Percentiles rank a stretch among this genome's conserved stretches.
phyloP scores from a whole-genome alignment of 2,329 filamentous ascomycete genomes.

The Lasiodiplodia sp. region DNA sequence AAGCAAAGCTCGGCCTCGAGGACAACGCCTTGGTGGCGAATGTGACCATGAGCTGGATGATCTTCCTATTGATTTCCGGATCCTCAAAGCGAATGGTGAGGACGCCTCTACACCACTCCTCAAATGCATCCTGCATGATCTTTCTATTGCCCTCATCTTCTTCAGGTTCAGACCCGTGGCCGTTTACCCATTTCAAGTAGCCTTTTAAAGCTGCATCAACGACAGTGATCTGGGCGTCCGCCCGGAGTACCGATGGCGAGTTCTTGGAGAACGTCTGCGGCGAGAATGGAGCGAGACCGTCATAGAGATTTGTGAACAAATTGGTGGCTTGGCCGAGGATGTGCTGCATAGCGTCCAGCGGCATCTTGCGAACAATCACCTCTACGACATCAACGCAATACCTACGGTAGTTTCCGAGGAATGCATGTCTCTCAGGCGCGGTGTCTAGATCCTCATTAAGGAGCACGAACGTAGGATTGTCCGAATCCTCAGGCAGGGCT shows the following conservation, averaged over 20 bases:
- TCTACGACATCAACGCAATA: conserved; percentile 91
- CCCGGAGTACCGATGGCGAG: conserved; percentile 75
- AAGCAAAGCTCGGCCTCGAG: conserved; percentile 79
- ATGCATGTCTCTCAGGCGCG: conserved; percentile 89
- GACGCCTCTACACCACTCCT: conserved; percentile 76
- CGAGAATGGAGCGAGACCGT: conserved; percentile 71
- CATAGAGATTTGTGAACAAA: conserved; percentile 78
- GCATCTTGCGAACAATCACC: conserved; percentile 79
- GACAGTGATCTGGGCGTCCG: conserved; percentile 89
- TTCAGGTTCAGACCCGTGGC: conserved; percentile 60
- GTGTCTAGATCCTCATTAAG: conserved; percentile 95
- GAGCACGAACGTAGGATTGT: conserved; percentile 81
- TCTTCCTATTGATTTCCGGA: conserved; percentile 81
- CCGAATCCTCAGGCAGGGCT: conserved; percentile 79
- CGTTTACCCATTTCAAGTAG: conserved; percentile 78
- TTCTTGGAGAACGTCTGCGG: conserved; percentile 65
- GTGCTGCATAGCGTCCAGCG: conserved; percentile 84
- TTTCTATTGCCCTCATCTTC: conserved; percentile 62
- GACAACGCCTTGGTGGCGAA: conserved; percentile 83
- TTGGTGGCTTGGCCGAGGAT: conserved; percentile 82
- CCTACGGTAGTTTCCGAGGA: conserved; percentile 91
- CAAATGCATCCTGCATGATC: conserved; percentile 68
- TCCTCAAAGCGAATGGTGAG: conserved; percentile 79
- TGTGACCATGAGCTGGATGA: conserved; percentile 82
- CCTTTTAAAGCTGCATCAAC: conserved; percentile 90